Conservation (phyloP, 2,329 filamentous ascomycete genomes). For the Penicillium sp. region DNA sequence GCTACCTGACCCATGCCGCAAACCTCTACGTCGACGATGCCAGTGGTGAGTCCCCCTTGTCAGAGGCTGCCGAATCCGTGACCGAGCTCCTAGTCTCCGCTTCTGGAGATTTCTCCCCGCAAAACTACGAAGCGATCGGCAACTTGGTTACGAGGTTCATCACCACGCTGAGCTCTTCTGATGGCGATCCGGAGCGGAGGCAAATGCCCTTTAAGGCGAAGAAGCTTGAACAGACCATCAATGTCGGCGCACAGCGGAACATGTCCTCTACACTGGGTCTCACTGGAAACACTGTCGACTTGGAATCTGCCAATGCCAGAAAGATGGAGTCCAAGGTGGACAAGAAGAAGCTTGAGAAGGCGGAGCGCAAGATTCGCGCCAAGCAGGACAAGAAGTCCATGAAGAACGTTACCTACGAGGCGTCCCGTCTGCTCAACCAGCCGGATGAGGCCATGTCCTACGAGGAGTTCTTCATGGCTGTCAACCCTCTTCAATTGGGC, state of each 20-base stretch:
- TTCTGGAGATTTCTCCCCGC: constrained; percentile 73
- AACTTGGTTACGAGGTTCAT: constrained; percentile 89
- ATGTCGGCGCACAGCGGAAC: constrained; percentile 90
- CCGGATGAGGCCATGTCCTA: constrained; percentile 85
- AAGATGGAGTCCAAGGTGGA: constrained; percentile 98
- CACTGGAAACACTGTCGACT: constrained; percentile 77
- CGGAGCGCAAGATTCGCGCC: constrained; percentile 92
- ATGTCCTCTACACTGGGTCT: constrained; percentile 94
- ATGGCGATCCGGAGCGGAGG: constrained; percentile 67
- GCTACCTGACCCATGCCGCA: constrained; percentile 91
- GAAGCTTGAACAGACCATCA: constrained; percentile 89
- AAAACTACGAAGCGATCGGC: constrained; percentile 75
- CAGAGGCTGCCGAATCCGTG: constrained; percentile 79
- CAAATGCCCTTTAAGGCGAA: constrained; percentile 74
- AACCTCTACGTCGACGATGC: constrained; percentile 74
- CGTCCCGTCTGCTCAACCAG: constrained; percentile 82
- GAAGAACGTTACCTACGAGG: constrained; percentile 98
- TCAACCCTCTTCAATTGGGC: constrained; percentile 92
- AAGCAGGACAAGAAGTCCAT: constrained; percentile 98
- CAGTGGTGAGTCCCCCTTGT: constrained; percentile 70
- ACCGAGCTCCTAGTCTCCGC: constrained; percentile 90
- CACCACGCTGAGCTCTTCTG: constrained; percentile 70
- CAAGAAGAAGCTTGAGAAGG: constrained; percentile 98
- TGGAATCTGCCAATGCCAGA: constrained; percentile 87
- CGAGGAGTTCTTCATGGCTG: constrained; percentile 99